Percentiles rank a stretch among this genome's conserved stretches.
Conservation (phyloP, 2,329 filamentous ascomycete species). For the Apiospora hydei region DNA sequence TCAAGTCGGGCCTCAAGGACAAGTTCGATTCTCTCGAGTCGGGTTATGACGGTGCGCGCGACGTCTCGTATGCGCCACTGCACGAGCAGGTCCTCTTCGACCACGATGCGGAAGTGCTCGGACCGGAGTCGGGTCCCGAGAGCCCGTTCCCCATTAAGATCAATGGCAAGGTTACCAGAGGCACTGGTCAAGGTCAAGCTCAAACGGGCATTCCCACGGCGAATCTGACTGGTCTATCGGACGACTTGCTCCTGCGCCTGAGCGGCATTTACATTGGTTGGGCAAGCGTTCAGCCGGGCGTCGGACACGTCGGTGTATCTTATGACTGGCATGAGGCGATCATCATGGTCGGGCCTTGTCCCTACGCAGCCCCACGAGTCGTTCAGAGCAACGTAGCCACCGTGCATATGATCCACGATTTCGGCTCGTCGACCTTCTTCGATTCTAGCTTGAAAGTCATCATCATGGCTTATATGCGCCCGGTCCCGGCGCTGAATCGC, state of each 20-base stretch:
- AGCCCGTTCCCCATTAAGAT: slow-evolving; percentile 62
- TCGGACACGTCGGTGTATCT: slow-evolving; percentile 43
- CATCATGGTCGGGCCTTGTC: slow-evolving; percentile 61
- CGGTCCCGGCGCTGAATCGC: slow-evolving; percentile 35
- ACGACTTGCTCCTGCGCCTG: slow-evolving; percentile 60
- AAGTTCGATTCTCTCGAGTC: slow-evolving; percentile 46
- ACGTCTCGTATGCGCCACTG: slow-evolving; percentile 46
- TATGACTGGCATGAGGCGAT: slow-evolving; percentile 66
- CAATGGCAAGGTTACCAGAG: slow-evolving; percentile 53
- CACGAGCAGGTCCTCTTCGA: slow-evolving; percentile 43
- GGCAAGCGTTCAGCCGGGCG: slow-evolving; percentile 54
- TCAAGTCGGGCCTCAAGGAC: slow-evolving; percentile 40
- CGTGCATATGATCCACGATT: slow-evolving; percentile 62
- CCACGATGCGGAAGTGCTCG: slow-evolving; percentile 49
- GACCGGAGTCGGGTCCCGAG: slow-evolving; percentile 58
- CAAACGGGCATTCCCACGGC: slow-evolving; percentile 60
- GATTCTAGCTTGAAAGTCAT: slow-evolving; percentile 57
- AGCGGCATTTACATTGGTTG: slow-evolving; percentile 72
- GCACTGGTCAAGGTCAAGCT: slow-evolving; percentile 49
- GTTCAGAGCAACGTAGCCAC: slow-evolving; percentile 58
- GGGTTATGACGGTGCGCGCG: slow-evolving; percentile 43
- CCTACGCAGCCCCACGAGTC: slow-evolving; percentile 53
- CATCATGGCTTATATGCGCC: slow-evolving; percentile 67
- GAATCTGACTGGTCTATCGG: slow-evolving; percentile 59
- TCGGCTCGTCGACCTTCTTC: slow-evolving; percentile 51